Base-by-base conservation (phyloP, 2,329 filamentous ascomycete genomes). In the Zymoseptoria tritici region DNA sequence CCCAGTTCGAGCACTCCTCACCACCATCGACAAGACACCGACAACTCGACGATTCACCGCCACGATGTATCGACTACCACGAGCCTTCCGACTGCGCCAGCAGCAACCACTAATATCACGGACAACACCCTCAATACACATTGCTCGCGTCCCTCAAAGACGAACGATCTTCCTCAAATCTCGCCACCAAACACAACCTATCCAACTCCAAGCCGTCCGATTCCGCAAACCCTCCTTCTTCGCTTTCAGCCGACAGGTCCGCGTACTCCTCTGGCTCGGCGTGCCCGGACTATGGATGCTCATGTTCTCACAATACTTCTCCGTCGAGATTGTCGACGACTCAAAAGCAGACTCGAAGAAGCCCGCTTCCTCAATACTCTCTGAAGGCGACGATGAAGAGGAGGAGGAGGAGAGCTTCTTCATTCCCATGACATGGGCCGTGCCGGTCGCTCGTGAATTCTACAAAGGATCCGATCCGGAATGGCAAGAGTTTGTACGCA, bases 381-480 rank as follows among this genome's bases (percentile, higher is more conserved):
- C 67, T 19, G 66, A 65, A 31, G 66, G 67, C 9, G 67, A 69
- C 11, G 67, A 68, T 21, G 66, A 66, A 29, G 66, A 68, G 9
- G 67, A 69, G 11, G 67, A 69, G 11, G 68, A 73, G 7, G 70
- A 71, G 5, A 71, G 70, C 2, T 60, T 78, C 16, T 82, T 82
- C 70, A 75, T 82, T 26, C 79, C 80, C 21, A 70, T 81, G 22
- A 78, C 78, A 5, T 76, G 77, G 64, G 72, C 78, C n/a, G 75
- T 70, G 55, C 72, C 75, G 59, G 66, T 74, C 58, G 75, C 74
- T 3, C 66, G 69, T 42, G 74, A 70, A 3, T 80, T 71, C 60
- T 82, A 80, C 70, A 78, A 74, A 65, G 78, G 77, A 22, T 77
- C 75, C n/a, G 80, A 82, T 72, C 79, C 79, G 2, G 80, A 82